phyloP scores from a whole-genome alignment of 352 stramenopile species.

The Blastocystis sp. region DNA sequence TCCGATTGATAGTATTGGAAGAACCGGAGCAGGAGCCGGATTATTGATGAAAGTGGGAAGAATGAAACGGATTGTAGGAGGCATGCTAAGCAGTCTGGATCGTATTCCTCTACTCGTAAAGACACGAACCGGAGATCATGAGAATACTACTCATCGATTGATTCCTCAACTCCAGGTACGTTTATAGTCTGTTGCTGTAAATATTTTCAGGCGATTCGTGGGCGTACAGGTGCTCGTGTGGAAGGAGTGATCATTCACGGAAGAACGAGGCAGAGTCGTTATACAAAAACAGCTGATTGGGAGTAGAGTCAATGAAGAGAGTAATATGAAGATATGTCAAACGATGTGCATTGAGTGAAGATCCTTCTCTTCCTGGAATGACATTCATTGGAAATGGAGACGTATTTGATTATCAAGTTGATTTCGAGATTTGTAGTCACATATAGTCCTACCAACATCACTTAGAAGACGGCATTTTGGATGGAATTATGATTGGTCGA shows the following conservation, averaged over 20 bases:
- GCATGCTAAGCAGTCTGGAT: conserved; percentile 73
- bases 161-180: neutral
- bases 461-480: conserved; percentile 75
- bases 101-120: conserved; percentile 87
- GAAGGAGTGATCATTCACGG: conserved; percentile 78
- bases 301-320: conserved; percentile 73
- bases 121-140: conserved; percentile 91
- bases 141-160: conserved; percentile 75
- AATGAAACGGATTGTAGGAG: conserved; percentile 80
- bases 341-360: conserved; percentile 63
- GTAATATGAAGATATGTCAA: conserved; percentile 44
- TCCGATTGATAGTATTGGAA: conserved; percentile 87
- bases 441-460: conserved; percentile 77
- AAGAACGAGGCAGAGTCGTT: conserved; percentile 86
- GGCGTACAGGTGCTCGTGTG: conserved; percentile 33
- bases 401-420: conserved; percentile 68
- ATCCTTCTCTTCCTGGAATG: conserved; percentile 67
- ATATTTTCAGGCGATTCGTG: neutral
- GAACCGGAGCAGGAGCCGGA: conserved; percentile 77
- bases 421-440: neutral
- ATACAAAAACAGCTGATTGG: conserved; percentile 93
- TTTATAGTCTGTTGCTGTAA: conserved; percentile 69
- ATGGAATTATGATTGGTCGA: conserved; percentile 81
- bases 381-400: conserved; percentile 84
- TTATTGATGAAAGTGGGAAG: conserved; percentile 86